Evolutionary conservation across 108 stramenopile genomes (phyloP).

Genomic region (Bacterosira constricta): DNA sequence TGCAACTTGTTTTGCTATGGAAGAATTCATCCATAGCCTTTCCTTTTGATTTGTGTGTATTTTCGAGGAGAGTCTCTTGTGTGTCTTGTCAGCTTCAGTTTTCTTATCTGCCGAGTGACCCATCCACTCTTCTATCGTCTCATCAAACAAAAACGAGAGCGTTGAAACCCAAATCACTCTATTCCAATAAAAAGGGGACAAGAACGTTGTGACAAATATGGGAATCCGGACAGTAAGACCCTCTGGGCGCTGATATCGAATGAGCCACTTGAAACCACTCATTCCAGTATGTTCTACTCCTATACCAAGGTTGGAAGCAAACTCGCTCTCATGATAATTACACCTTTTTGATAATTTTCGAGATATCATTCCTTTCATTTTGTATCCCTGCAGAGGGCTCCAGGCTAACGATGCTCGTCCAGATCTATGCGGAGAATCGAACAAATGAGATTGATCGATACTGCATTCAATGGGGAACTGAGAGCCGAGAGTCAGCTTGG

Average conservation of each 20-base stretch:
- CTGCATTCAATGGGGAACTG: conserved; percentile 28
- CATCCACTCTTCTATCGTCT: conserved; percentile 49
- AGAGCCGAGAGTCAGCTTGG: conserved; percentile 28
- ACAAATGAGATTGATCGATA: conserved; percentile 28
- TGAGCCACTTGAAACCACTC: conserved; percentile 31
- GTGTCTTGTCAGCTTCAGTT: background rate
- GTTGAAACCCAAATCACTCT: background rate
- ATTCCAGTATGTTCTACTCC: conserved; percentile 25
- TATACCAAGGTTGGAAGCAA: conserved; percentile 5
- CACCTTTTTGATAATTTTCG: conserved; percentile 16
- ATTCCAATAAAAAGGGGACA: conserved; percentile 27
- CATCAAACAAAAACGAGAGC: conserved; percentile 35
- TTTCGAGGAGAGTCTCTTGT: conserved; percentile 5
- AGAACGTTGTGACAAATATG: conserved; percentile 22
- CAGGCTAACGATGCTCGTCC: conserved; percentile 23
- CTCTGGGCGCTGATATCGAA: conserved; percentile 35
- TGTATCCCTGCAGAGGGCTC: conserved; percentile 16
- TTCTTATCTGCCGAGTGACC: background rate
- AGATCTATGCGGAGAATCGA: conserved; percentile 23
- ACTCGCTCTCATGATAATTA: background rate
- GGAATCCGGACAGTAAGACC: conserved; percentile 25
- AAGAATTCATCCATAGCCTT: conserved; percentile 12
- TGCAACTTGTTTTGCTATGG: conserved; percentile 52
- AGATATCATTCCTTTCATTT: conserved; percentile 24
- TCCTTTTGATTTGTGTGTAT: background rate